Conservation (phyloP, 2,329 filamentous ascomycete genomes). For the Pezicula carpinea region DNA sequence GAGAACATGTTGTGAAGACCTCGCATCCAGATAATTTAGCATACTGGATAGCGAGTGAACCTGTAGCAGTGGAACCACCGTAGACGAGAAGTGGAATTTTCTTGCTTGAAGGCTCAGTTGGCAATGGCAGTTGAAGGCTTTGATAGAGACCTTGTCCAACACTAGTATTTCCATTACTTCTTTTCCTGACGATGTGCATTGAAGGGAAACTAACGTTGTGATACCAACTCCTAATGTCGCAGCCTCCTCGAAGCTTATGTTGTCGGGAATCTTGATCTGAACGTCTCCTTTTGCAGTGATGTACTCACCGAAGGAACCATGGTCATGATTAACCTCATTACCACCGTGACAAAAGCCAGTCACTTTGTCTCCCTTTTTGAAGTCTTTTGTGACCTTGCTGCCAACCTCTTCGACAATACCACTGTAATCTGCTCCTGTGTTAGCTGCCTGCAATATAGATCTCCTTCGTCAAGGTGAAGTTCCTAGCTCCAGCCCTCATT, state of each 20-base stretch:
- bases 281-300: constrained; percentile 32
- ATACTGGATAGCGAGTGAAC: constrained; percentile 44
- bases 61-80: constrained; percentile 46
- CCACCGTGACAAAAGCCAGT: constrained; percentile 35
- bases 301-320: constrained; percentile 33
- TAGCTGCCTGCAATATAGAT: no score
- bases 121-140: constrained; percentile 40
- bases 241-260: constrained; percentile 41
- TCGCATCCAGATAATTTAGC: constrained; percentile 35
- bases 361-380: constrained; percentile 44
- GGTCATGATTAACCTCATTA: constrained; percentile 33
- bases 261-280: constrained; percentile 40
- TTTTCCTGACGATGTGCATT: no score
- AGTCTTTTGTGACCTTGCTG: constrained; percentile 33
- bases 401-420: constrained; percentile 44
- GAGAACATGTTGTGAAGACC: constrained; percentile 42
- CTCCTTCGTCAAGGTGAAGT: no score
- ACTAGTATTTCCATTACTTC: constrained; percentile 28
- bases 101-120: constrained; percentile 33
- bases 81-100: constrained; percentile 42
- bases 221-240: constrained; percentile 28
- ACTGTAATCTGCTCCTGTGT: constrained; percentile 34
- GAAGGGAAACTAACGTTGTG: constrained; percentile 12
- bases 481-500: no score
- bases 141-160: constrained; percentile 46